Evolutionary conservation across 2,329 filamentous ascomycete genomes (phyloP).

Genomic region (Diaporthe capsici): DNA sequence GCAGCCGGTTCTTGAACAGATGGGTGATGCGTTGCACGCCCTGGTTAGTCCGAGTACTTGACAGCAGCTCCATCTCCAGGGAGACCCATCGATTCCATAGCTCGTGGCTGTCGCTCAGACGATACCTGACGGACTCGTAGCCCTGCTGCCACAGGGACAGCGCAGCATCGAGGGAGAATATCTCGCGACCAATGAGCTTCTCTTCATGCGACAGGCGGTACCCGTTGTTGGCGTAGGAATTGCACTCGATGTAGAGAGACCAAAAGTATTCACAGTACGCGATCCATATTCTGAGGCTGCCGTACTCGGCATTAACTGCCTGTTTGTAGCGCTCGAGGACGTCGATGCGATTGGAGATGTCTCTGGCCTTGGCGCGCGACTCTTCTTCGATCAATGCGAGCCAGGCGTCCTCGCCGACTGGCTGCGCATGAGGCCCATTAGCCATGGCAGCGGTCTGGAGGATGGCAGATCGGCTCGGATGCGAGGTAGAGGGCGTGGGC

Average conservation of each 20-base stretch:
- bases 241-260: slow-evolving; percentile 76
- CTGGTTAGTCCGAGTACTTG: slow-evolving; percentile 66
- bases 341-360: slow-evolving; percentile 77
- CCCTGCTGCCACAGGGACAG: slow-evolving; percentile 80
- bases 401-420: slow-evolving; percentile 84
- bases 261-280: slow-evolving; percentile 85
- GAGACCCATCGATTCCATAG: slow-evolving; percentile 86
- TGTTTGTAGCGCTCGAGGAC: slow-evolving; percentile 80
- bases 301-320: slow-evolving; percentile 79
- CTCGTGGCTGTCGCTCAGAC: slow-evolving; percentile 81
- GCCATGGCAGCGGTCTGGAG: slow-evolving; percentile 55
- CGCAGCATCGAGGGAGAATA: slow-evolving; percentile 78
- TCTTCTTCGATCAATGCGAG: slow-evolving; percentile 83
- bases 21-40: slow-evolving; percentile 76
- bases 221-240: slow-evolving; percentile 61
- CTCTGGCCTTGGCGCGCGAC: slow-evolving; percentile 65
- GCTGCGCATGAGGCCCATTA: slow-evolving; percentile 52
- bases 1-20: slow-evolving; percentile 78
- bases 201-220: slow-evolving; percentile 77
- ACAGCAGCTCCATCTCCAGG: slow-evolving; percentile 78
- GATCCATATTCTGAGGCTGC: slow-evolving; percentile 81
- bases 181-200: slow-evolving; percentile 75
- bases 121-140: slow-evolving; percentile 79
- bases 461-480: not conserved
- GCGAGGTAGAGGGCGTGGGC: slow-evolving; percentile 4